A percentile compares a stretch with the other conserved stretches of the same genome.
Evolutionary conservation across 169 alveolate genomes (phyloP).

Genomic region (Cryptosporidium ryanae): DNA sequence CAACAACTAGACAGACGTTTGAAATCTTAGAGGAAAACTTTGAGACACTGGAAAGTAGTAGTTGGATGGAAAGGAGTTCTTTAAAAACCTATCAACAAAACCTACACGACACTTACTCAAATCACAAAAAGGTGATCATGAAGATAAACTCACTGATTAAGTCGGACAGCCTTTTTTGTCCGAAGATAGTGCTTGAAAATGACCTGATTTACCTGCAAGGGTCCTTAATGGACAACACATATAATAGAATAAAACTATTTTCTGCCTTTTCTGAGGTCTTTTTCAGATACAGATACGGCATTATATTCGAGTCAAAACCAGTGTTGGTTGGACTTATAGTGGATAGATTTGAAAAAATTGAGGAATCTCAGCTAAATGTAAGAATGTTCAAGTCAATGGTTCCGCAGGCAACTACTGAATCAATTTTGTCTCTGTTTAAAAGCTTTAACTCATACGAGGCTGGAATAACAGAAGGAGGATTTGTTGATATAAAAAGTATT

Average conservation of each 20-base stretch:
- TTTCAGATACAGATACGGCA: slow-evolving; percentile 47
- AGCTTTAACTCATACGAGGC: slow-evolving; percentile 14
- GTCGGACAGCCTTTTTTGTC: slow-evolving; percentile 35
- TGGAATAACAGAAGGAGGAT: slow-evolving; percentile 18
- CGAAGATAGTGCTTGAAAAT: slow-evolving; percentile 31
- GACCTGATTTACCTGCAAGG: slow-evolving; percentile 1
- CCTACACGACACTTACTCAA: slow-evolving; percentile 26
- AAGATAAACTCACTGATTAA: slow-evolving; percentile 16
- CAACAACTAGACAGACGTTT: slow-evolving; percentile 15
- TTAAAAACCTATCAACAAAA: neutral
- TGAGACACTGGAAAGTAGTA: slow-evolving; percentile 5
- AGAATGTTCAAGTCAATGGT: slow-evolving; percentile 30
- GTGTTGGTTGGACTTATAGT: slow-evolving; percentile 8
- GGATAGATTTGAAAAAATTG: slow-evolving; percentile 9
- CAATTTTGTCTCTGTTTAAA: neutral
- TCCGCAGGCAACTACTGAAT: slow-evolving; percentile 8
- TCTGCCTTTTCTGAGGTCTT: slow-evolving; percentile 39
- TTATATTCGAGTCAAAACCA: slow-evolving; percentile 21
- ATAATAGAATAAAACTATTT: slow-evolving; percentile 30
- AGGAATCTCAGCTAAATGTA: slow-evolving; percentile 5
- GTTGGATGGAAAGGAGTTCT: slow-evolving; percentile 22
- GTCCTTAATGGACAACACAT: neutral
- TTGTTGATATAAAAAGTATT: slow-evolving; percentile 1
- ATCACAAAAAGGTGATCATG: neutral
- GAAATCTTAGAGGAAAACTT: slow-evolving; percentile 39